Evolutionary conservation across 768 basidiomycete species (phyloP).

Genomic region (Ramaria sp.): DNA sequence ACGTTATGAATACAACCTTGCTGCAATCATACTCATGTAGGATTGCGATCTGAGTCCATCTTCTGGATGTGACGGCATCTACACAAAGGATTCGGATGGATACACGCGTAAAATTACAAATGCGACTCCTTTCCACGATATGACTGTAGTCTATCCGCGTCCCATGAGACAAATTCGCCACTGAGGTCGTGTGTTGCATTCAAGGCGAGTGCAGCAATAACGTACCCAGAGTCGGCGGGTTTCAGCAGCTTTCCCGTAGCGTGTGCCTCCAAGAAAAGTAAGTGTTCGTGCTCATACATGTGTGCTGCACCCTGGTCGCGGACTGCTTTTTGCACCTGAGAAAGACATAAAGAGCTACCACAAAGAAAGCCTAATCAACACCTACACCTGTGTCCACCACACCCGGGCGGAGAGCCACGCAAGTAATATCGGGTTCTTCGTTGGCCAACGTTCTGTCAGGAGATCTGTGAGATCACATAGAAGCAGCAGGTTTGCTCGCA

Average conservation of each 20-base stretch:
- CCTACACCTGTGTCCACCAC: slow-evolving; percentile 74
- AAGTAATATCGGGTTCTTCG: slow-evolving; percentile 69
- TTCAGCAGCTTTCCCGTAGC: slow-evolving; percentile 60
- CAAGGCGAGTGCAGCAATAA: slow-evolving; percentile 70
- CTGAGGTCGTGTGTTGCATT: slow-evolving; percentile 48
- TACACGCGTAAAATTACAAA: neutral
- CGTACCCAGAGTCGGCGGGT: slow-evolving; percentile 64
- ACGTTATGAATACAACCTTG: no score
- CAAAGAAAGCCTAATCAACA: slow-evolving; percentile 12
- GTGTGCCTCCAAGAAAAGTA: slow-evolving; percentile 46
- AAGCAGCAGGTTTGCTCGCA: slow-evolving; percentile 9
- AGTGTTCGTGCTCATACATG: slow-evolving; percentile 47
- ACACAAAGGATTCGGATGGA: no score
- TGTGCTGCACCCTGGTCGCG: slow-evolving; percentile 36
- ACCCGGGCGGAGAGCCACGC: slow-evolving; percentile 77
- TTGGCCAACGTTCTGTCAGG: slow-evolving; percentile 60
- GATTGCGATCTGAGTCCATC: no score
- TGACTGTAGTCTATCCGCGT: slow-evolving; percentile 36
- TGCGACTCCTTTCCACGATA: neutral
- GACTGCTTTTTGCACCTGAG: slow-evolving; percentile 60
- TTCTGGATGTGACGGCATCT: no score
- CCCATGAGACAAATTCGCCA: slow-evolving; percentile 78
- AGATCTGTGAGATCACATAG: neutral
- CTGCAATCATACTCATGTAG: no score
- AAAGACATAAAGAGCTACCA: slow-evolving; percentile 4